phyloP scores from a whole-genome alignment of 2,329 filamentous ascomycete genomes.

The Thelonectria discophora region DNA sequence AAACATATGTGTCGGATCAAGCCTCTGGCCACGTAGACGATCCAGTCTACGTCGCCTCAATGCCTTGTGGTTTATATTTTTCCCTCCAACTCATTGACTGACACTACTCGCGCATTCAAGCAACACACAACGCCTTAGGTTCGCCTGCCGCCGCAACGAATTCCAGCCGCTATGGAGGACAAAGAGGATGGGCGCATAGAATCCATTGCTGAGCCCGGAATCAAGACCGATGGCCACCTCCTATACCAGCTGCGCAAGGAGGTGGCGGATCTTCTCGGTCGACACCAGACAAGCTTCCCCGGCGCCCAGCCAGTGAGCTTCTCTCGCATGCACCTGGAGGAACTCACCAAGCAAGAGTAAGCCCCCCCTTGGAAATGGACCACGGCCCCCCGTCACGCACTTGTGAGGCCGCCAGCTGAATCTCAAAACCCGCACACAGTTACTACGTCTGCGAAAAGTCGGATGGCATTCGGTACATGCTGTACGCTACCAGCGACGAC shows the following conservation, averaged over 20 bases:
- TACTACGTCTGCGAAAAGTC: slow-evolving; percentile 99
- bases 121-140: slow-evolving; percentile 1
- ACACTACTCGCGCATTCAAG: slow-evolving; percentile 1
- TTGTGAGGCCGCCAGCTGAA: slow-evolving; percentile 20
- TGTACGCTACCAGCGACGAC: slow-evolving; percentile 81
- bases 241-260: slow-evolving; percentile 72
- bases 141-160: background rate
- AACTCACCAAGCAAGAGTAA: slow-evolving; percentile 80
- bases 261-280: slow-evolving; percentile 78
- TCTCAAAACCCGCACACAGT: slow-evolving; percentile 52
- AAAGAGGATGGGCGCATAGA: slow-evolving; percentile 50
- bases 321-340: slow-evolving; percentile 79
- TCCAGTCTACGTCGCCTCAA: background rate
- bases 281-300: slow-evolving; percentile 76
- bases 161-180: slow-evolving; percentile 41
- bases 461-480: slow-evolving; percentile 93
- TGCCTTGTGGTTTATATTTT: slow-evolving; percentile 4
- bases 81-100: slow-evolving; percentile 9
- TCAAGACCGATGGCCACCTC: slow-evolving; percentile 70
- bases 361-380: slow-evolving; percentile 36
- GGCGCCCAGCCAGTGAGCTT: slow-evolving; percentile 97
- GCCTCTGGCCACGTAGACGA: slow-evolving; percentile 3
- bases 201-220: slow-evolving; percentile 68
- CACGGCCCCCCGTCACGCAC: background rate
- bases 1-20: slow-evolving; percentile 3